Percentiles rank a stretch among this genome's conserved stretches.
Conservation (phyloP, 805 yeast species). For the Cyberlindnera subsufficiens region DNA sequence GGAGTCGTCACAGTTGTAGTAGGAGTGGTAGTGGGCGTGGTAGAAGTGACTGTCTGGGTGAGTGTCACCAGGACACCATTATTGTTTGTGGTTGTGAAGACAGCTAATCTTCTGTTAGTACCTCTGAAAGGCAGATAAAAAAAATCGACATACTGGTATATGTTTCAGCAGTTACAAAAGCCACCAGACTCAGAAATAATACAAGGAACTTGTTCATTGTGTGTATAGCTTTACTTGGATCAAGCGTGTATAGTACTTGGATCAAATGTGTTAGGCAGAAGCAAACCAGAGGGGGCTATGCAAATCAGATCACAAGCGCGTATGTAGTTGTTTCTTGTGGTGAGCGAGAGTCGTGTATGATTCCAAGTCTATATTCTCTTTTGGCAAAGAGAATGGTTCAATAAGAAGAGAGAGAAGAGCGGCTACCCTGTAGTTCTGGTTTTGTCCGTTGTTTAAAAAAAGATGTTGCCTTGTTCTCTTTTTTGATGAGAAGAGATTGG, state of each 20-base stretch:
- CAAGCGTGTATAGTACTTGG: too few relatives aligned
- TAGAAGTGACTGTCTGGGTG: conserved; percentile 13
- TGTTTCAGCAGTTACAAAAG: conserved; percentile 9
- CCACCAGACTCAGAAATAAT: conserved; percentile 6
- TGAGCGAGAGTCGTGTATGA: too few relatives aligned
- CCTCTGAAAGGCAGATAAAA: background rate
- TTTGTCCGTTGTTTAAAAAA: too few relatives aligned
- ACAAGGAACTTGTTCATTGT: conserved; percentile 8
- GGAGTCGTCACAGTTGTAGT: conserved; percentile 3
- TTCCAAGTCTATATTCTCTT: too few relatives aligned
- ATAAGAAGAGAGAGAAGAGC: too few relatives aligned
- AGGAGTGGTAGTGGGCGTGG: conserved; percentile 2
- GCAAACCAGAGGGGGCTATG: background rate
- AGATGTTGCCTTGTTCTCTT: too few relatives aligned
- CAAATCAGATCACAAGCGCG: background rate
- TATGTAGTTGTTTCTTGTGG: too few relatives aligned
- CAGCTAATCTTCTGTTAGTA: conserved; percentile 8
- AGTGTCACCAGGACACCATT: conserved; percentile 20
- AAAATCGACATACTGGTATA: conserved; percentile 1
- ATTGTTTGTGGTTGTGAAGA: conserved; percentile 21
- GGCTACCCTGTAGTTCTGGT: too few relatives aligned
- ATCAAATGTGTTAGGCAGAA: too few relatives aligned
- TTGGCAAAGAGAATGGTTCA: too few relatives aligned
- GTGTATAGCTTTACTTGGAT: too few relatives aligned
- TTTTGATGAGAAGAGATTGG: too few relatives aligned